Evolutionary conservation across 2,329 filamentous ascomycete genomes (phyloP).

Genomic region (Aspergillus awamori): DNA sequence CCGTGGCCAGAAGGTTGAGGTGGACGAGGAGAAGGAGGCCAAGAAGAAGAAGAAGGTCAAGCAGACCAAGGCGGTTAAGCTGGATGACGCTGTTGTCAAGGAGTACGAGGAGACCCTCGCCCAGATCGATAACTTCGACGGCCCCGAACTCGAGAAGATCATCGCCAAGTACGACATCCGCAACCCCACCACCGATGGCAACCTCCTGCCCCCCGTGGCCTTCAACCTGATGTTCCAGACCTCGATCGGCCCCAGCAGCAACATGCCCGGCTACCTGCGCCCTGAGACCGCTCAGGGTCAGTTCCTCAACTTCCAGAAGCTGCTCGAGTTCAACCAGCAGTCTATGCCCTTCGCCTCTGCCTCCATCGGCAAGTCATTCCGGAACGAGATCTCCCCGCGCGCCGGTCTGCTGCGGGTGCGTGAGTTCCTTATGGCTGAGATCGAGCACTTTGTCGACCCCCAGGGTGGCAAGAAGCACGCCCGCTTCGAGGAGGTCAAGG

Average conservation of each 20-base stretch:
- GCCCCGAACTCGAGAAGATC: slow-evolving; percentile 79
- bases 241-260: slow-evolving; percentile 87
- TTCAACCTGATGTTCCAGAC: slow-evolving; percentile 99
- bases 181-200: slow-evolving; percentile 78
- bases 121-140: slow-evolving; percentile 93
- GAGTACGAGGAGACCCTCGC: slow-evolving; percentile 93
- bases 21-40: slow-evolving; percentile 74
- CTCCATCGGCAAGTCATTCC: slow-evolving; percentile 95
- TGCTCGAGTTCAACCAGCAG: slow-evolving; percentile 94
- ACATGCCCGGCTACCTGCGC: slow-evolving; percentile 79
- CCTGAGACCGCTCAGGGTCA: slow-evolving; percentile 98
- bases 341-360: slow-evolving; percentile 97
- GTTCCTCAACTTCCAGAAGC: slow-evolving; percentile 95
- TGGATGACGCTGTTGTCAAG: slow-evolving; percentile 81
- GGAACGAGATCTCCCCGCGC: slow-evolving; percentile 95
- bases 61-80: slow-evolving; percentile 75
- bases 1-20: slow-evolving; percentile 70
- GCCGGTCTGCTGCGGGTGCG: slow-evolving; percentile 89
- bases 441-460: slow-evolving; percentile 97
- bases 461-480: slow-evolving; percentile 91
- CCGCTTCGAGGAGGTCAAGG: slow-evolving; percentile 81
- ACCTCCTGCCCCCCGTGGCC: slow-evolving; percentile 77
- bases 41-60: slow-evolving; percentile 90
- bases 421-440: slow-evolving; percentile 98
- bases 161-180: slow-evolving; percentile 91